Base-by-base conservation (phyloP, 345 rosid species). In the Noccaea bulbosa region DNA sequence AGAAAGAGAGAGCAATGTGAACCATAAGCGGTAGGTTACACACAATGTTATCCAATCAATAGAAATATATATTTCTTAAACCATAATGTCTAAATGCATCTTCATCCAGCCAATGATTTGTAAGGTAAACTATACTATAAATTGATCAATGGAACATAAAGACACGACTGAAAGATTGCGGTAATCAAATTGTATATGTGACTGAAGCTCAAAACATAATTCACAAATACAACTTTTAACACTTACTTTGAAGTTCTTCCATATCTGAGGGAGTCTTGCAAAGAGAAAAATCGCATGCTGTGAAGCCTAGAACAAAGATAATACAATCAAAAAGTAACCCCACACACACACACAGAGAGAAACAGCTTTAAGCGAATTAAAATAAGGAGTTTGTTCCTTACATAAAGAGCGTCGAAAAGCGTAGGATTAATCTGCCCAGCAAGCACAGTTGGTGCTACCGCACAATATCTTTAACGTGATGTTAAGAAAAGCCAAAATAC, bases 241-340 rank as follows among this genome's bases (percentile, higher is more conserved):
- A 81, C 97, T 88, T 74, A 91, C 93, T 60, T 74, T 79, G 77
- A 88, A 86, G 82, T 91, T 91, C 78, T 80, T 73, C 99, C 90
- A 91, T 78, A 94, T 94, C 70, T 89, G 99, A 17, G 99, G 99
- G 46, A 94, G 87, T 83, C 91, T 83, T 37, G 97, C 96, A 83
- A 74, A 85, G 77, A 94, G 89, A 75, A 94, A 94, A 27, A 91
- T 83, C 7, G 91, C 97, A 83, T 94, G 99, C 67, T 94, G 99
- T 45, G 93, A 94, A 52, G 90, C 95, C 98, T 93, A 91, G 65
- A 83, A 65, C 14, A 67, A 37, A 60, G 4, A 67, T 8, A 17
- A 20, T 16, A 65, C 15, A 30, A 43, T 52, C 16, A 30, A 20
- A 17, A 56, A 8, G 7, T 12, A 40, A 14, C 48, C 32, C 41